phyloP scores from a whole-genome alignment of 257 asterid genomes.

The Lantana camara region DNA sequence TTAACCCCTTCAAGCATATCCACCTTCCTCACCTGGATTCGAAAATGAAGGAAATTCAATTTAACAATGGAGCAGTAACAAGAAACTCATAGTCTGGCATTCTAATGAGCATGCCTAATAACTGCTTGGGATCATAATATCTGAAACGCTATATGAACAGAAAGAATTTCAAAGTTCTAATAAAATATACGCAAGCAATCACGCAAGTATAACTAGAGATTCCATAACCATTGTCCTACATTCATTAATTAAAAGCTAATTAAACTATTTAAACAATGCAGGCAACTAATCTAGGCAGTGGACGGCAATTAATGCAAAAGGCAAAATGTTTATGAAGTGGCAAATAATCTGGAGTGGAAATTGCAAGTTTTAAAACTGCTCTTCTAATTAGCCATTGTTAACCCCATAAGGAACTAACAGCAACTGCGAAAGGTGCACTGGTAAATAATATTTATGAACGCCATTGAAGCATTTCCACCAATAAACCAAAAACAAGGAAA shows the following conservation, averaged over 20 bases:
- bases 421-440: too few relatives aligned
- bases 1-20: slow-evolving; percentile 86
- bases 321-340: not conserved
- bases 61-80: not conserved
- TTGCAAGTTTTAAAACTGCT: not conserved
- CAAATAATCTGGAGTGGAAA: not conserved
- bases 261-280: not conserved
- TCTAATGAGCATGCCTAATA: not conserved
- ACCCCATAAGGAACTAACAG: not conserved
- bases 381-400: not conserved
- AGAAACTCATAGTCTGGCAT: not conserved
- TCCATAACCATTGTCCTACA: not conserved
- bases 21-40: slow-evolving; percentile 71
- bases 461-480: not conserved
- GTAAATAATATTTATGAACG: not conserved
- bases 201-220: not conserved
- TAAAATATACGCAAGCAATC: not conserved
- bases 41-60: not conserved
- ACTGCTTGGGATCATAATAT: not conserved
- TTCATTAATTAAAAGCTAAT: not conserved
- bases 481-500: not conserved
- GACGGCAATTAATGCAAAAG: not conserved
- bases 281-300: not conserved
- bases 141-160: not conserved
- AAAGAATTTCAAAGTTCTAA: not conserved